These are phyloP conservation scores for Erucastrum elatum DNA, from an alignment of 345 rosid genomes.

Conservation along the genomic window DNA sequence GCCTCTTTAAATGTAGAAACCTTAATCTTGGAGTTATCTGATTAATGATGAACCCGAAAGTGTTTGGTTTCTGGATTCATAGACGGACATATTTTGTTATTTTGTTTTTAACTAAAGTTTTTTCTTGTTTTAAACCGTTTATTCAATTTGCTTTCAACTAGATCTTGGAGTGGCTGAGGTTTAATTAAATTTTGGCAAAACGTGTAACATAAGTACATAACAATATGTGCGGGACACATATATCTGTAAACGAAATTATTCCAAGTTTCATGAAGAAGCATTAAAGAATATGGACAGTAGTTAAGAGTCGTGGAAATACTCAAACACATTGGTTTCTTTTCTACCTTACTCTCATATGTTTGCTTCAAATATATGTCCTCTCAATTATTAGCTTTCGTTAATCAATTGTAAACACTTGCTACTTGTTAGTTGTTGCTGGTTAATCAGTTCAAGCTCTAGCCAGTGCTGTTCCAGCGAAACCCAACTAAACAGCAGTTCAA, in stretches of 20 bases:
- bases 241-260: no score
- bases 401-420: no score
- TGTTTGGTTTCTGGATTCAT: background rate
- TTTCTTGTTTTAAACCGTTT: background rate
- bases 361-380: no score
- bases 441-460: constrained; percentile 66
- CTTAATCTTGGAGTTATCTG: constrained; percentile 1
- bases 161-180: background rate
- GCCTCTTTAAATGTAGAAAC: constrained; percentile 21
- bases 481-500: constrained; percentile 41
- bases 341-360: no score
- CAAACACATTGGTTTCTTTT: no score
- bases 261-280: no score
- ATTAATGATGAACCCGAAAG: background rate
- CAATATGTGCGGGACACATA: background rate
- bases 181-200: background rate
- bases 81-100: background rate
- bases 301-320: no score
- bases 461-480: constrained; percentile 68
- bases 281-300: no score
- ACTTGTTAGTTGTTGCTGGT: no score
- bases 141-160: background rate
- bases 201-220: background rate
- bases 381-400: no score
- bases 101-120: background rate